phyloP scores from a whole-genome alignment of 108 stramenopile genomes.

The Cyclotella baltica region DNA sequence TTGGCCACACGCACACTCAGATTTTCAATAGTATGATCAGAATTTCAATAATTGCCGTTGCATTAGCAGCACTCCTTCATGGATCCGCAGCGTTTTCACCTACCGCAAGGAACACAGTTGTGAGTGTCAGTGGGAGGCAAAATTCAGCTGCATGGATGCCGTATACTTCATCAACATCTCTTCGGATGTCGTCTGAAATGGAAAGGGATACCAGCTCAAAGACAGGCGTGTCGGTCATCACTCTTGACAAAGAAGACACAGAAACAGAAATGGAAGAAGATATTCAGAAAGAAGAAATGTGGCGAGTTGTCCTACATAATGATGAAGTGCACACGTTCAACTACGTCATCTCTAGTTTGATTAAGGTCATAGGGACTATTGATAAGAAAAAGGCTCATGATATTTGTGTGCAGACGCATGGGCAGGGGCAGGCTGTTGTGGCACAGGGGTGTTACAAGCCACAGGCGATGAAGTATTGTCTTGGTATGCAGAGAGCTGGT shows the following conservation, averaged over 20 bases:
- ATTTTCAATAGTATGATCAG: constrained; percentile 13
- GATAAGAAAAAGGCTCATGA: constrained; percentile 91
- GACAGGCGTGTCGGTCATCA: constrained; percentile 61
- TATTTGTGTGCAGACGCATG: constrained; percentile 92
- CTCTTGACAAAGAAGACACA: constrained; percentile 78
- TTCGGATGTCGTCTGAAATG: constrained; percentile 53
- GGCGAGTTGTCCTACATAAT: constrained; percentile 95
- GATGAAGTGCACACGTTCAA: constrained; percentile 97
- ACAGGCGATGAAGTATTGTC: constrained; percentile 89
- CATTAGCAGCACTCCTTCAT: constrained; percentile 3
- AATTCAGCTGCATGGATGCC: neutral
- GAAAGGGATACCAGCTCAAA: constrained; percentile 65
- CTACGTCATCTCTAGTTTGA: constrained; percentile 92
- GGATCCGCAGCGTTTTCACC: constrained; percentile 27
- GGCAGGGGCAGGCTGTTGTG: constrained; percentile 92
- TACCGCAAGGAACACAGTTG: neutral
- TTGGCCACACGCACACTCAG: too few species aligned
- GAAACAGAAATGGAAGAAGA: constrained; percentile 84
- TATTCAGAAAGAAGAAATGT: constrained; percentile 74
- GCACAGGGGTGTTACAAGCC: constrained; percentile 89
- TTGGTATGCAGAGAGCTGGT: constrained; percentile 90
- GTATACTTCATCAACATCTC: constrained; percentile 25
- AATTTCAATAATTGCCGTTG: neutral
- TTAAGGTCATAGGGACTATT: constrained; percentile 88
- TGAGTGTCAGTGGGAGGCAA: too few species aligned